Base-by-base conservation (phyloP, 1,284 basidiomycete genomes). In the Tetrapyrgos nigripes region DNA sequence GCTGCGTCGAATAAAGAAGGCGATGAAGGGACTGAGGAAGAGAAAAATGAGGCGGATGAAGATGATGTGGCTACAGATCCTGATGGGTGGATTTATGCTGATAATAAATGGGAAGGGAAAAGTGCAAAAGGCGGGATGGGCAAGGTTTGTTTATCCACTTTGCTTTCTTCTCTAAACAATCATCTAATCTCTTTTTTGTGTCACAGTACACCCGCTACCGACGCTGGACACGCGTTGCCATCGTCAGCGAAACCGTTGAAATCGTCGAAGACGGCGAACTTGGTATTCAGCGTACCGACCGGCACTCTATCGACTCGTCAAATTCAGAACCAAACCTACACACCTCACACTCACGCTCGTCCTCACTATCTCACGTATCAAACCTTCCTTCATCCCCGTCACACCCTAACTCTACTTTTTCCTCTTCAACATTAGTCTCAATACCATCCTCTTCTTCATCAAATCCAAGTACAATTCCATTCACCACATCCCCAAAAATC, bases 81-180 rank as follows among this genome's bases (percentile, higher is more conserved):
- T 1, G 94, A 97, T 59, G 96, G 96, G 1, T 97, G 96, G 96
- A 85, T 96, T 29, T 97, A 96, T 70, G 92, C 90, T 3, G 96
- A 97, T 68, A 98, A 98, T 74, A 96, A 97, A 70, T 98, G 96
- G 96, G 96, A 97, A 67, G 84, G 81, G 53, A 82, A 86, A 61
- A 88, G 85, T 59, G 79, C 79, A 53, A 91, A 89, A 66, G 92
- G 91, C 46, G 93, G 94, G 1, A 85, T 97, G 75, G 93, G 96
- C 66, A 94, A 94, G 79, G 81, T 79, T 31, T 47, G 69, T 69
- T n/a, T n/a, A n/a, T 9, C 37, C 37, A 5, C 17, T 57, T 37
- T 26, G 23, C 19, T 35, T 47, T 28, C 13, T 47, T 47, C 50
- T 1, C 19, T 45, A 26, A 4, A 50, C 35, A 27, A 26, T 27